Evolutionary conservation across 306 rosid genomes (phyloP).

Genomic region (Prunus dulcis): DNA sequence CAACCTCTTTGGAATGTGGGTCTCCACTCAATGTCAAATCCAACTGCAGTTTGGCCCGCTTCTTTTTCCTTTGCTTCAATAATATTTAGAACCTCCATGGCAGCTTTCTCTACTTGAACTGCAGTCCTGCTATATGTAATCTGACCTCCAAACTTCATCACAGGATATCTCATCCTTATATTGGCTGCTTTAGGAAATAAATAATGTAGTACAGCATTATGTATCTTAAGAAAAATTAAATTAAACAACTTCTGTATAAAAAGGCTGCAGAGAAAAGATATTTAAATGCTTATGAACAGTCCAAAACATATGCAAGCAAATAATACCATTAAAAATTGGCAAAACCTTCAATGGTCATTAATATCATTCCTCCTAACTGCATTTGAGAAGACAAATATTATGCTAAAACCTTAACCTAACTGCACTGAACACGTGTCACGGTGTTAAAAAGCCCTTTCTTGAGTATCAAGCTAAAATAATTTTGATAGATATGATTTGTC

Average conservation of each 20-base stretch:
- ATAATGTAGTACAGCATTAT: background rate
- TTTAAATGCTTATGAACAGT: background rate
- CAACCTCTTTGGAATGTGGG: slow-evolving; percentile 67
- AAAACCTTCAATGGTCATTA: background rate
- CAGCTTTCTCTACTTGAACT: slow-evolving; percentile 54
- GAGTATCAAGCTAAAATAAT: background rate
- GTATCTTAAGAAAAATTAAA: background rate
- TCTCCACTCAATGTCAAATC: slow-evolving; percentile 87
- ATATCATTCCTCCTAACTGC: background rate
- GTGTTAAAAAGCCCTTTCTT: background rate
- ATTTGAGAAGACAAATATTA: background rate
- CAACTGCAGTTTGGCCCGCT: slow-evolving; percentile 41
- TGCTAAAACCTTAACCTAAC: background rate
- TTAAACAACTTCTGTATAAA: background rate
- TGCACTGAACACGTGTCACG: background rate
- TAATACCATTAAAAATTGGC: background rate
- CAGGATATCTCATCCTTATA: slow-evolving; percentile 53
- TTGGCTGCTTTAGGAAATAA: slow-evolving; percentile 24
- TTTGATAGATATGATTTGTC: background rate
- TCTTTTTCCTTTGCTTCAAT: slow-evolving; percentile 36
- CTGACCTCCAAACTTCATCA: slow-evolving; percentile 57
- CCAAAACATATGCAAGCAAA: background rate
- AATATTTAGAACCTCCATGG: slow-evolving; percentile 32
- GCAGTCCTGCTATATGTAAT: slow-evolving; percentile 66
- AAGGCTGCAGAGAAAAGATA: background rate